Evolutionary conservation across 805 yeast genomes (phyloP).

Genomic region (Naumovozyma baii): DNA sequence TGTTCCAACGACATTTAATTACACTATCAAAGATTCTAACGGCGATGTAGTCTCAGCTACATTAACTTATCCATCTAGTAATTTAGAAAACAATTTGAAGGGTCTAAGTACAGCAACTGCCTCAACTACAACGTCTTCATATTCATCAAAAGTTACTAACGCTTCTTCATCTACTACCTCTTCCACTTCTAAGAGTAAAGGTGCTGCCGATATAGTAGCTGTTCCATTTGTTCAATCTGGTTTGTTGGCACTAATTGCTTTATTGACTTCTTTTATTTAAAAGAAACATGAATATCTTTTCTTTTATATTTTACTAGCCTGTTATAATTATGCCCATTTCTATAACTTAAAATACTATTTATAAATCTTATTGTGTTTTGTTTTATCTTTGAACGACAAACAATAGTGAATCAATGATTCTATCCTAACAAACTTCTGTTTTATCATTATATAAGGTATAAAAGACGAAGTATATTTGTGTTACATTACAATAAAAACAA

Average conservation of each 20-base stretch:
- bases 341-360: too few species aligned
- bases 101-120: constrained; percentile 10
- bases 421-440: too few species aligned
- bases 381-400: too few species aligned
- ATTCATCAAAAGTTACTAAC: constrained; percentile 13
- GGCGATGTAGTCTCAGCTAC: constrained; percentile 31
- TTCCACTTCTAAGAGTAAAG: constrained; percentile 16
- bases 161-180: constrained; percentile 12
- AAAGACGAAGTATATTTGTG: too few species aligned
- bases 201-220: constrained; percentile 12
- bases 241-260: constrained; percentile 30
- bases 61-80: constrained; percentile 30
- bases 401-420: too few species aligned
- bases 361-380: too few species aligned
- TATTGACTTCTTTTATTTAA: constrained; percentile 6
- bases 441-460: too few species aligned
- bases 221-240: constrained; percentile 10
- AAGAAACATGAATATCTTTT: too few species aligned
- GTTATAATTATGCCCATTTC: too few species aligned
- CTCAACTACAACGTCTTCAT: constrained; percentile 10
- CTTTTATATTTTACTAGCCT: too few species aligned
- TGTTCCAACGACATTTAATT: constrained; percentile 33
- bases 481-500: too few species aligned
- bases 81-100: constrained; percentile 32
- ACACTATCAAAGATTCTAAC: constrained; percentile 31